Evolutionary conservation across 768 basidiomycete genomes (phyloP).

Genomic region (Termitomyces sp.): DNA sequence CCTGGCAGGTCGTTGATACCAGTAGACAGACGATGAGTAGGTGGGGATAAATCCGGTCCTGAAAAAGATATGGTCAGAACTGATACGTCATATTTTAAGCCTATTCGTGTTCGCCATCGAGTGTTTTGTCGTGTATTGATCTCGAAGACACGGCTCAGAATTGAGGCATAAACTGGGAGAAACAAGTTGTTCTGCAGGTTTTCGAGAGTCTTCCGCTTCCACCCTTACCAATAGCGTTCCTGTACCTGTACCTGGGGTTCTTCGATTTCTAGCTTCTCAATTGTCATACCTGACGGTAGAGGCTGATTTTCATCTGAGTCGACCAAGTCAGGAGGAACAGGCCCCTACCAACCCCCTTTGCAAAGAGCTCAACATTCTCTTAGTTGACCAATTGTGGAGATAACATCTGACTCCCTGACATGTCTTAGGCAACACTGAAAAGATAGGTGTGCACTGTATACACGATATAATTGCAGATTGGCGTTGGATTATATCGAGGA

Average conservation of each 20-base stretch:
- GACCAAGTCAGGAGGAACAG: slow-evolving; percentile 40
- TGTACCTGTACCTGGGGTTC: not conserved
- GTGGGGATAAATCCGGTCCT: too few relatives aligned
- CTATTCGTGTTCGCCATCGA: not conserved
- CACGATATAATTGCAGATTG: too few relatives aligned
- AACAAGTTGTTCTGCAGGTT: not conserved
- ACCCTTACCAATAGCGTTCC: not conserved
- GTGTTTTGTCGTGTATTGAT: not conserved
- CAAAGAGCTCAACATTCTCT: slow-evolving; percentile 67
- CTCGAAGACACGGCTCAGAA: slow-evolving; percentile 5
- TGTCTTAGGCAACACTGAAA: too few relatives aligned
- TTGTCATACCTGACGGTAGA: not conserved
- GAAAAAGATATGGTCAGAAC: not conserved
- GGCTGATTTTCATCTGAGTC: slow-evolving; percentile 18
- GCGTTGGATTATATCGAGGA: slow-evolving; percentile 53
- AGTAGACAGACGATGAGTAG: slow-evolving; percentile 47
- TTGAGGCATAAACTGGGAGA: not conserved
- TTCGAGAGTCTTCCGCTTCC: not conserved
- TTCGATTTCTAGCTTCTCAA: slow-evolving; percentile 1
- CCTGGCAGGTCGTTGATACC: slow-evolving; percentile 65
- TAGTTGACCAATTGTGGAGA: slow-evolving; percentile 62
- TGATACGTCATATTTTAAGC: not conserved
- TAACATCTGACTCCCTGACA: slow-evolving; percentile 70
- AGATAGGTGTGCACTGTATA: too few relatives aligned
- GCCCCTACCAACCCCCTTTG: slow-evolving; percentile 72